A percentile compares a stretch with the other conserved stretches of the same genome.
Conservation (phyloP, 1,284 basidiomycete species). For the Tylopilus orsonianus region DNA sequence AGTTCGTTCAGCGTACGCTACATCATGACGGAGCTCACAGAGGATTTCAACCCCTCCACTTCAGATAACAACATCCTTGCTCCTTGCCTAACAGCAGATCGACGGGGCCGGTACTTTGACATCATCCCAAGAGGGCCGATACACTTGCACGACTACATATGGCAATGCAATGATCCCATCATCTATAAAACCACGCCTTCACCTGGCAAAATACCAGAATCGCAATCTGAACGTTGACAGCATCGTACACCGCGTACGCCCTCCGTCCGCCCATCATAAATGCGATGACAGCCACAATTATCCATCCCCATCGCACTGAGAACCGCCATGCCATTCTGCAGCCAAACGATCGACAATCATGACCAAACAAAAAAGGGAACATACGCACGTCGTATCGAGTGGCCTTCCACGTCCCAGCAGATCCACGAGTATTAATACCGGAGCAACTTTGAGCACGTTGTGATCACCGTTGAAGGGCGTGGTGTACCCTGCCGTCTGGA, state of each 20-base stretch:
- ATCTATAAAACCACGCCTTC: constrained; percentile 13
- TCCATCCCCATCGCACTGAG: constrained; percentile 48
- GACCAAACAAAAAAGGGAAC: background rate
- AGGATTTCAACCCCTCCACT: too few species aligned
- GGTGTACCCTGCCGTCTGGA: constrained; percentile 69
- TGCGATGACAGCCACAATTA: constrained; percentile 48
- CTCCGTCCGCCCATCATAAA: constrained; percentile 60
- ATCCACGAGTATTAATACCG: constrained; percentile 67
- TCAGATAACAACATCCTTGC: too few species aligned
- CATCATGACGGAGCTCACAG: too few species aligned
- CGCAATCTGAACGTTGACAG: constrained; percentile 32
- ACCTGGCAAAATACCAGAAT: constrained; percentile 15
- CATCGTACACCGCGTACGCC: constrained; percentile 63
- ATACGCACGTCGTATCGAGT: constrained; percentile 42
- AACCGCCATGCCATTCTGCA: constrained; percentile 41
- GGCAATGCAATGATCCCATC: background rate
- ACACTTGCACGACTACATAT: too few species aligned
- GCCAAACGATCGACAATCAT: constrained; percentile 4
- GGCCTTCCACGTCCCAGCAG: constrained; percentile 50
- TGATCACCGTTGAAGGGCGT: constrained; percentile 80
- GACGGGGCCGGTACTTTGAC: too few species aligned
- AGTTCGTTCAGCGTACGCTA: too few species aligned
- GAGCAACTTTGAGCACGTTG: constrained; percentile 63
- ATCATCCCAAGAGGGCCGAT: too few species aligned
- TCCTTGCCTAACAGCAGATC: too few species aligned